These are phyloP conservation scores for Cyclotella distinguenda DNA, from an alignment of 108 stramenopile genomes.

Conservation along the genomic window DNA sequence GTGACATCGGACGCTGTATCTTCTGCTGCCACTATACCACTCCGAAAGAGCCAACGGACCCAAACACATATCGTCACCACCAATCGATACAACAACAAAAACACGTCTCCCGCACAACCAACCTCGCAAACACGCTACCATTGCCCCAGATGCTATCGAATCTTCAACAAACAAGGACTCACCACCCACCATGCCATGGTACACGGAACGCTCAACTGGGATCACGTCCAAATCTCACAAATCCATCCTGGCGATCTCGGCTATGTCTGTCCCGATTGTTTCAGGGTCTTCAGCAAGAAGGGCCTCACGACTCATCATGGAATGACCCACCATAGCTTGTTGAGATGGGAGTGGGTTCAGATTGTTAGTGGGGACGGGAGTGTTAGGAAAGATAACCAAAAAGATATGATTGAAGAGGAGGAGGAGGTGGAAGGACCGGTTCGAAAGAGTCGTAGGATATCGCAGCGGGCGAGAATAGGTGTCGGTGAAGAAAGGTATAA, in stretches of 20 bases:
- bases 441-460: neutral
- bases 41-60: no score
- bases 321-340: neutral
- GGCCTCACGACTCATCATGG: constrained; percentile 1
- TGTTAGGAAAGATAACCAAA: neutral
- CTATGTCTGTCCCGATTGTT: neutral
- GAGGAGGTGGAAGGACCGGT: neutral
- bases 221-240: no score
- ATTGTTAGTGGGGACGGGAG: neutral
- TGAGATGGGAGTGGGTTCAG: neutral
- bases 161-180: constrained; percentile 9
- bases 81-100: neutral
- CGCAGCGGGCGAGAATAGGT: neutral
- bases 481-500: neutral
- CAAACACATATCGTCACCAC: no score
- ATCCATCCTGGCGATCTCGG: neutral
- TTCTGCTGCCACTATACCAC: no score
- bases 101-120: neutral
- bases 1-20: no score
- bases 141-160: neutral
- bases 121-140: neutral
- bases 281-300: neutral
- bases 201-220: no score
- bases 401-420: neutral
- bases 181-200: constrained; percentile 3